phyloP scores from a whole-genome alignment of 1,284 basidiomycete species.

The Fomitopsis betulina region DNA sequence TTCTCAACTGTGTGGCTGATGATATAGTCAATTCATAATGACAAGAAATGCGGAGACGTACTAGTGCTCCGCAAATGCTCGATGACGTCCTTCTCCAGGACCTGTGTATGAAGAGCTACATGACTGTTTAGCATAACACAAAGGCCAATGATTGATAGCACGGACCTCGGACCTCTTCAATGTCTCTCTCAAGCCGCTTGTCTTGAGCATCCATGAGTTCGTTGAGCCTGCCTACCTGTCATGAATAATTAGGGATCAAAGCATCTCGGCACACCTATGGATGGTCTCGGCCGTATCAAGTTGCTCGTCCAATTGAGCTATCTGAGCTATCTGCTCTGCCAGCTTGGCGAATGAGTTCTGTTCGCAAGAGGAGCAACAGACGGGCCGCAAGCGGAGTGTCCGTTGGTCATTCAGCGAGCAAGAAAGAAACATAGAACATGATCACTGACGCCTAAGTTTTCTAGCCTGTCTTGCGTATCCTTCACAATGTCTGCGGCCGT shows the following conservation, averaged over 20 bases:
- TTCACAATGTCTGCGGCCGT: conserved; percentile 15
- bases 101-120: conserved; percentile 41
- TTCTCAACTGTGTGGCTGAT: conserved; percentile 31
- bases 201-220: conserved; percentile 39
- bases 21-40: no score
- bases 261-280: conserved; percentile 14
- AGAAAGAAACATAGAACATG: neutral
- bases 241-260: neutral
- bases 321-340: conserved; percentile 30
- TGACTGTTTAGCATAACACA: neutral
- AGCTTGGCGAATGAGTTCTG: conserved; percentile 31
- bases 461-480: conserved; percentile 24
- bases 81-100: conserved; percentile 39
- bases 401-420: conserved; percentile 1
- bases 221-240: conserved; percentile 32
- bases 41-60: conserved; percentile 17
- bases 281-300: conserved; percentile 24
- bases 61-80: conserved; percentile 40
- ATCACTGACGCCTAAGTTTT: conserved; percentile 19
- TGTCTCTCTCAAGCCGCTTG: conserved; percentile 35
- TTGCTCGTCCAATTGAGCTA: conserved; percentile 28
- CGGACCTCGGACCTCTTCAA: conserved; percentile 44
- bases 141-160: neutral
- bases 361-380: neutral
- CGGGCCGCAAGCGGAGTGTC: neutral